Evolutionary conservation across 148 eudicot genomes (phyloP).

Genomic region (Silene conica): DNA sequence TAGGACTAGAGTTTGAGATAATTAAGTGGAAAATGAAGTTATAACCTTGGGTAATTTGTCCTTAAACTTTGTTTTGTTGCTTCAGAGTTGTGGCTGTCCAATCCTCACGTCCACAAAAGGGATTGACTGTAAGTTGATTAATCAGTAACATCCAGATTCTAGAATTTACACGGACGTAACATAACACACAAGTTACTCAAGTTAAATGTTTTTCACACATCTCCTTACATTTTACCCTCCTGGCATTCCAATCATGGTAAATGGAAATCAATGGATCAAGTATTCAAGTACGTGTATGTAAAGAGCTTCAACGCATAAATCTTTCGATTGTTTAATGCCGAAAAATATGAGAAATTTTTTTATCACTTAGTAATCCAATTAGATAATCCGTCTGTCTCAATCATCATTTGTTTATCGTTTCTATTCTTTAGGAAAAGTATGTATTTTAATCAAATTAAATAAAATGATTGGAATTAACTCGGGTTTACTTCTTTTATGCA

Average conservation of each 20-base stretch:
- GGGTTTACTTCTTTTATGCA: no score
- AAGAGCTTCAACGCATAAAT: no score
- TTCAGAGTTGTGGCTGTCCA: neutral
- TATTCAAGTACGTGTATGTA: no score
- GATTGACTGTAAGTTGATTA: neutral
- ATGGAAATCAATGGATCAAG: neutral
- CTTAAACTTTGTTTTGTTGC: neutral
- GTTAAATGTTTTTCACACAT: conserved; percentile 5
- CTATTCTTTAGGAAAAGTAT: no score
- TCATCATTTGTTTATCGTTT: no score
- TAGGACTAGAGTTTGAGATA: neutral
- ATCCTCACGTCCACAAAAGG: neutral
- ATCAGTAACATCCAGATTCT: neutral
- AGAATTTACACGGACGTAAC: neutral
- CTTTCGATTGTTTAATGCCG: no score
- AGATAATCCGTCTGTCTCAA: no score
- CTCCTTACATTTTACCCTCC: neutral
- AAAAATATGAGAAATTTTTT: no score
- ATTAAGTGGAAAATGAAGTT: neutral
- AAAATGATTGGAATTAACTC: no score
- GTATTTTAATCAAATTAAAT: no score
- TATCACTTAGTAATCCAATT: no score
- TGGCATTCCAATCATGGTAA: neutral
- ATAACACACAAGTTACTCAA: neutral
- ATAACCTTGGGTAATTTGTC: neutral